Percentiles rank a stretch among this genome's conserved stretches.
Evolutionary conservation across 768 basidiomycete genomes (phyloP).

Genomic region (Boletus rex-veris): DNA sequence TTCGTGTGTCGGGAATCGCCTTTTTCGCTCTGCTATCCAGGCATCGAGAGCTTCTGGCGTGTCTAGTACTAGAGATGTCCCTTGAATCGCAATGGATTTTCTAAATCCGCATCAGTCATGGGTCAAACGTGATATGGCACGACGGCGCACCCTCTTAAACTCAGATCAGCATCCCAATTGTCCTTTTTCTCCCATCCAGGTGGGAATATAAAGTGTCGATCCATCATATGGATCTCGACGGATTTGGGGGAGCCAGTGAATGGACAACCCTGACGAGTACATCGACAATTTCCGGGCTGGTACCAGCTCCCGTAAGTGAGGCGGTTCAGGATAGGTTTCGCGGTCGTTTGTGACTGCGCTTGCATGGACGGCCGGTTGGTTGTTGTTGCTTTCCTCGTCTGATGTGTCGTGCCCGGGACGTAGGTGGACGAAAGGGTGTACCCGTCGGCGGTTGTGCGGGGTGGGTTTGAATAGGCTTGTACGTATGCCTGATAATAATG

Average conservation of each 20-base stretch:
- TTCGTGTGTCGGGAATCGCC: slow-evolving; percentile 72
- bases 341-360: neutral
- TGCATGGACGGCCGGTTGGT: slow-evolving; percentile 1
- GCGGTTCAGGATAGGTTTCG: slow-evolving; percentile 14
- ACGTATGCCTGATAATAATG: slow-evolving; percentile 58
- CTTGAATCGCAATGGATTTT: slow-evolving; percentile 71
- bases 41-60: slow-evolving; percentile 76
- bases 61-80: slow-evolving; percentile 73
- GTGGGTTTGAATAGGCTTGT: slow-evolving; percentile 28
- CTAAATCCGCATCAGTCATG: slow-evolving; percentile 35
- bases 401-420: slow-evolving; percentile 15
- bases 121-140: neutral
- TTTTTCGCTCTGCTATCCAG: slow-evolving; percentile 89
- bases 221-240: slow-evolving; percentile 83
- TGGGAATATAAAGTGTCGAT: slow-evolving; percentile 82
- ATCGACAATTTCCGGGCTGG: slow-evolving; percentile 57
- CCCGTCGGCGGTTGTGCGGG: slow-evolving; percentile 31
- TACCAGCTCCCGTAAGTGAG: slow-evolving; percentile 47
- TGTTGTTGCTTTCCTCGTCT: neutral
- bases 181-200: slow-evolving; percentile 61
- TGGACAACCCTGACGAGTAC: slow-evolving; percentile 58
- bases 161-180: slow-evolving; percentile 83
- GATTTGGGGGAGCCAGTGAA: slow-evolving; percentile 69
- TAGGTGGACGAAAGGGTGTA: slow-evolving; percentile 41
- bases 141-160: slow-evolving; percentile 63